phyloP scores from a whole-genome alignment of 1,139 yeast genomes.

The Yamadazyma membranifaciens region DNA sequence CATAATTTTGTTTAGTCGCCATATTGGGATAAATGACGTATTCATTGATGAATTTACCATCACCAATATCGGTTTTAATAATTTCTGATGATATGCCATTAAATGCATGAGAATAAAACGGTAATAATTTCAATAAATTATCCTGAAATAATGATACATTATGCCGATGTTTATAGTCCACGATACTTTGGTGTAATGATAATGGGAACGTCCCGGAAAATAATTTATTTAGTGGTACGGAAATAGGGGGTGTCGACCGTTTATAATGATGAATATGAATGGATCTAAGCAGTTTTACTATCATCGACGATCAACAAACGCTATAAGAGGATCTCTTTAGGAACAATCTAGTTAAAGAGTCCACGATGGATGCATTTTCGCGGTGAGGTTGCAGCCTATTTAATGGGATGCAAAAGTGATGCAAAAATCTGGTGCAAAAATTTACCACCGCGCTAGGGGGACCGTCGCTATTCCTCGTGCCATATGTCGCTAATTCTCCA shows the following conservation, averaged over 20 bases:
- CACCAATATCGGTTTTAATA: conserved; percentile 39
- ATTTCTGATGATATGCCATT: conserved; percentile 33
- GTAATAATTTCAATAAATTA: conserved; percentile 44
- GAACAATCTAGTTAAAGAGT: too few relatives aligned
- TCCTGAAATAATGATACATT: conserved; percentile 50
- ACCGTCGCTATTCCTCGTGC: too few relatives aligned
- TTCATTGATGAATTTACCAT: conserved; percentile 57
- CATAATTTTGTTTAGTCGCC: conserved; percentile 23
- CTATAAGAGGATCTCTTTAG: neutral
- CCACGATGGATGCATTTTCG: neutral
- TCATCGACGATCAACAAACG: neutral
- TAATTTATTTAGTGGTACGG: conserved; percentile 54
- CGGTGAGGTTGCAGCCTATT: neutral
- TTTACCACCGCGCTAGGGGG: too few relatives aligned
- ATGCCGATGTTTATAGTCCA: conserved; percentile 45
- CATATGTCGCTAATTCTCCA: neutral
- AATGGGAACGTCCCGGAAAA: conserved; percentile 59
- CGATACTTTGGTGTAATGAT: conserved; percentile 46
- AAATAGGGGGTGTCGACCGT: conserved; percentile 60
- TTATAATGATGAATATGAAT: conserved; percentile 23
- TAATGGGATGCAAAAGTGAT: neutral
- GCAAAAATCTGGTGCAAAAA: too few relatives aligned
- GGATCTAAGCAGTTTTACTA: neutral
- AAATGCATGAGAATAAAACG: conserved; percentile 39
- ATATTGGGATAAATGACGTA: conserved; percentile 53